These are phyloP conservation scores for Paratinospora sagittata DNA, from an alignment of 164 flowering plant species.

Conservation along the genomic window DNA sequence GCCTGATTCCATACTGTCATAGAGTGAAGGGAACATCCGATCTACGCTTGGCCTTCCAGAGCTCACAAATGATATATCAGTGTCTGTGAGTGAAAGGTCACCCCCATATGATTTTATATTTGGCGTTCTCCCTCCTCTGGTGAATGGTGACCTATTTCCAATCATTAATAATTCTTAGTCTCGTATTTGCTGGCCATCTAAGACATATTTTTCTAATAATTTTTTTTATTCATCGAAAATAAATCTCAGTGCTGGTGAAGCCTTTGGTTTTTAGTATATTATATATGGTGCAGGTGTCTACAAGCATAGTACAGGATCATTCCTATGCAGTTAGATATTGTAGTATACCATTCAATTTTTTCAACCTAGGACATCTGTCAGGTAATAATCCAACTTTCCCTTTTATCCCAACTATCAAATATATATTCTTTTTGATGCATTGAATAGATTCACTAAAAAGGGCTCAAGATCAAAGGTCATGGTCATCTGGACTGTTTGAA, in stretches of 20 bases:
- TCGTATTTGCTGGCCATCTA: background rate
- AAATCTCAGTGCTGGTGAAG: no score
- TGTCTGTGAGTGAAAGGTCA: slow-evolving; percentile 35
- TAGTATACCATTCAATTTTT: background rate
- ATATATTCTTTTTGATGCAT: background rate
- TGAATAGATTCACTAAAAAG: background rate
- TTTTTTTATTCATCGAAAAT: no score
- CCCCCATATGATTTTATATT: slow-evolving; percentile 17
- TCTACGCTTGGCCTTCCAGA: slow-evolving; percentile 62
- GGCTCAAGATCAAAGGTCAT: background rate
- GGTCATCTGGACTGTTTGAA: background rate
- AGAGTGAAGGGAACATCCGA: slow-evolving; percentile 29
- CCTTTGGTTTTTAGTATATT: no score
- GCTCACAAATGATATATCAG: slow-evolving; percentile 60
- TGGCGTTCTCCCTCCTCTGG: slow-evolving; percentile 22
- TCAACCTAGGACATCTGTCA: background rate
- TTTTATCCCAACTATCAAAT: background rate
- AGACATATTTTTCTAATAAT: no score
- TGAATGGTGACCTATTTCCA: slow-evolving; percentile 38
- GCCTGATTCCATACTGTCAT: slow-evolving; percentile 33
- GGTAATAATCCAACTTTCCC: background rate
- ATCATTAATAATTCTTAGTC: slow-evolving; percentile 2
- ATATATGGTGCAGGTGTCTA: no score
- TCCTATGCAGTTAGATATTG: background rate
- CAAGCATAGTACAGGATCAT: background rate